These are phyloP conservation scores for Malassezia globosa DNA, from an alignment of 1,284 basidiomycete genomes.

Conservation along the genomic window DNA sequence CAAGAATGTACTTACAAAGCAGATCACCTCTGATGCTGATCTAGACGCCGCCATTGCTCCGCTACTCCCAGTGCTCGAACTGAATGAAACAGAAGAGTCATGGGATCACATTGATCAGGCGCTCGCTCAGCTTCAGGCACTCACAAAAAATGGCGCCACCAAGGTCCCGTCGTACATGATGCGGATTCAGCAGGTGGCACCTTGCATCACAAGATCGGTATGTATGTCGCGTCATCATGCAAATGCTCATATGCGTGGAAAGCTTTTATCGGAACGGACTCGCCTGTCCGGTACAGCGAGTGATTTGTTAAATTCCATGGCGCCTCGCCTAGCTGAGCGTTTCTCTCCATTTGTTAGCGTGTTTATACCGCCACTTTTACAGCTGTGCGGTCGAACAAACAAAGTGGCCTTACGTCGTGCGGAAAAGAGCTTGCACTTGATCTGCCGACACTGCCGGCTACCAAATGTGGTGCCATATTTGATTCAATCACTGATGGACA, in stretches of 20 bases:
- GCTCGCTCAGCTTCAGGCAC: slow-evolving; percentile 24
- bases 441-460: slow-evolving; percentile 49
- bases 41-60: neutral
- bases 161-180: slow-evolving; percentile 26
- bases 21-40: slow-evolving; percentile 3
- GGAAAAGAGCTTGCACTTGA: slow-evolving; percentile 49
- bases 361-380: slow-evolving; percentile 50
- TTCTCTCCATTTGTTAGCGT: slow-evolving; percentile 49
- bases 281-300: slow-evolving; percentile 50
- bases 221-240: neutral
- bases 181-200: slow-evolving; percentile 21
- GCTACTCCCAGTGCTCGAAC: slow-evolving; percentile 5
- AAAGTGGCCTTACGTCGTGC: slow-evolving; percentile 51
- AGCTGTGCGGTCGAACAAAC: slow-evolving; percentile 51
- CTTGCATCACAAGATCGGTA: slow-evolving; percentile 23
- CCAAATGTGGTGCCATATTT: slow-evolving; percentile 46
- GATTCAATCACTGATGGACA: slow-evolving; percentile 48
- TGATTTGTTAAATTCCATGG: slow-evolving; percentile 51
- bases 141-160: slow-evolving; percentile 34
- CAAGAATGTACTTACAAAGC: no score
- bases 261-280: slow-evolving; percentile 51
- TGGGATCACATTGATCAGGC: slow-evolving; percentile 35
- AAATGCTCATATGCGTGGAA: no score
- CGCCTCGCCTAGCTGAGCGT: slow-evolving; percentile 47
- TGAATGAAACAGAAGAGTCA: slow-evolving; percentile 35